phyloP scores from a whole-genome alignment of 2,329 filamentous ascomycete species.

The Ascochyta lentis region DNA sequence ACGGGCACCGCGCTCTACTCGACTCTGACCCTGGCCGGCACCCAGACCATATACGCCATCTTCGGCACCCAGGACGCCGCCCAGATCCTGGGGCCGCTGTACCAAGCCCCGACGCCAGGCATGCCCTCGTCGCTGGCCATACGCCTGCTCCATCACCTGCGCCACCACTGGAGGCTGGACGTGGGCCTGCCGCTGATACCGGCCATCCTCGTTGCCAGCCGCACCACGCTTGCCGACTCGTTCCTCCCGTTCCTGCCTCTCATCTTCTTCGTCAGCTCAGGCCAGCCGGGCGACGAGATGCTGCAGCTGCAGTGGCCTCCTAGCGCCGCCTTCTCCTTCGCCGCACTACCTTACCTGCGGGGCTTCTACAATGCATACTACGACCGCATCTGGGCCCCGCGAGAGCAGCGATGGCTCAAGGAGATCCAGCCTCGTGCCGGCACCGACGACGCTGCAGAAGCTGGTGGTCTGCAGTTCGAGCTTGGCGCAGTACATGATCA shows the following conservation, averaged over 20 bases:
- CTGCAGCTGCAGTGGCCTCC: slow-evolving; percentile 70
- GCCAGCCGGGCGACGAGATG: slow-evolving; percentile 50
- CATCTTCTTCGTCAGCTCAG: slow-evolving; percentile 64
- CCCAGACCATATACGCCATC: slow-evolving; percentile 68
- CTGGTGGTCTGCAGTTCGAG: slow-evolving; percentile 22
- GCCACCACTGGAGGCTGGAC: slow-evolving; percentile 59
- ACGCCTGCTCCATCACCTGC: slow-evolving; percentile 35
- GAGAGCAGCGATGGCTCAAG: slow-evolving; percentile 67
- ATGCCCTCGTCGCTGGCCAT: slow-evolving; percentile 43
- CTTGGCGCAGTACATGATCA: slow-evolving; percentile 13
- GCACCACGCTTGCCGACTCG: slow-evolving; percentile 68
- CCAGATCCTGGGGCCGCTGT: slow-evolving; percentile 58
- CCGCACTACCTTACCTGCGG: slow-evolving; percentile 70
- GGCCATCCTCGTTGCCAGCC: slow-evolving; percentile 70
- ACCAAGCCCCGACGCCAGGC: slow-evolving; percentile 42
- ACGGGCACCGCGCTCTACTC: slow-evolving; percentile 55
- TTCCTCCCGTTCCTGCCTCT: slow-evolving; percentile 69
- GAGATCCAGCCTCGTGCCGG: slow-evolving; percentile 66
- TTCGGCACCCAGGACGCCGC: slow-evolving; percentile 69
- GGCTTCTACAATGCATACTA: slow-evolving; percentile 69
- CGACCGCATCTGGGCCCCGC: slow-evolving; percentile 62
- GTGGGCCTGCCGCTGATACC: slow-evolving; percentile 72
- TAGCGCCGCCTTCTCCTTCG: slow-evolving; percentile 69
- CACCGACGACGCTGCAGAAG: slow-evolving; percentile 27
- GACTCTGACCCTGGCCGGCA: slow-evolving; percentile 63